phyloP scores from a whole-genome alignment of 495 filamentous ascomycete species.

The Penicillium silybi region DNA sequence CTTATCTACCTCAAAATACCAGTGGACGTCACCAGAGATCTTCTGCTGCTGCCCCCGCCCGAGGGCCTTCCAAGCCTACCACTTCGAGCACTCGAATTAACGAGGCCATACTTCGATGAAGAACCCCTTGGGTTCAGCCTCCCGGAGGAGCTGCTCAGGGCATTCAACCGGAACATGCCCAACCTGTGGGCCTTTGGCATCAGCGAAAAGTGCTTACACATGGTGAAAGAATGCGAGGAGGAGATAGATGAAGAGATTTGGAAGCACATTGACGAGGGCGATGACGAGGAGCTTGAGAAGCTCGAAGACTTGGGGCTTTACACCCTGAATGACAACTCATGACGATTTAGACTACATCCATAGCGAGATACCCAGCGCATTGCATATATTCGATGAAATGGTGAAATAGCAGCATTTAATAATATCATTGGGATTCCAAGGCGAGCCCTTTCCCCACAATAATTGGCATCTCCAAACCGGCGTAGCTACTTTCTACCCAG shows the following conservation, averaged over 20 bases:
- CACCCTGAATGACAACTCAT: neutral
- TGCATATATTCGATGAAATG: neutral
- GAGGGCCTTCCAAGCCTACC: neutral
- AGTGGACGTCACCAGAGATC: neutral
- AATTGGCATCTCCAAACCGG: neutral
- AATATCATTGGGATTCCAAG: neutral
- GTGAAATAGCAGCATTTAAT: neutral
- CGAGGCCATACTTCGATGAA: neutral
- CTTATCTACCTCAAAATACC: slow-evolving; percentile 5
- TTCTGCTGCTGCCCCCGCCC: slow-evolving; percentile 1
- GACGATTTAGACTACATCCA: neutral
- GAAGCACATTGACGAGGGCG: slow-evolving; percentile 7
- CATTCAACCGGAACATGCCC: neutral
- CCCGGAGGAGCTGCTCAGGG: neutral
- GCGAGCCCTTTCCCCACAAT: neutral
- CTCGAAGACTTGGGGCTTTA: slow-evolving; percentile 5
- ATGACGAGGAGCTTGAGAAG: slow-evolving; percentile 9
- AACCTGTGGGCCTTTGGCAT: slow-evolving; percentile 3
- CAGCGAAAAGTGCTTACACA: neutral
- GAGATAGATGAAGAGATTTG: slow-evolving; percentile 4
- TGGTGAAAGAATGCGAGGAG: neutral
- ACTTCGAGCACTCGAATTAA: slow-evolving; percentile 4
- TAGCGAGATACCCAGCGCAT: neutral
- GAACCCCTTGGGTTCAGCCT: neutral
- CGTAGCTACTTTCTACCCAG: neutral